Evolutionary conservation across 1,139 yeast species (phyloP), one percentile per base, ranked within the genome.

Genomic region (Candida sp.): DNA sequence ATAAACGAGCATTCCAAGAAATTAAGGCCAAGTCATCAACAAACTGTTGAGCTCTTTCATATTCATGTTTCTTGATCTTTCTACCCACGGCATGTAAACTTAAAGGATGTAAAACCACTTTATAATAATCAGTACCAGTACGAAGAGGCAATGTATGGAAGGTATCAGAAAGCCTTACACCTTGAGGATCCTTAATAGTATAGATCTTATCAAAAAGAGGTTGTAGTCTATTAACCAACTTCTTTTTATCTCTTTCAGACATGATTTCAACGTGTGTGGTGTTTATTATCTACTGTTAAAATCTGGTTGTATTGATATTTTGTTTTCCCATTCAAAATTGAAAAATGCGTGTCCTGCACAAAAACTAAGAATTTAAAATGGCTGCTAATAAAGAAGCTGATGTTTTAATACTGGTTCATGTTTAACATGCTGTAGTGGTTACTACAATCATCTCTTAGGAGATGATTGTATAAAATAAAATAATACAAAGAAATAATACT

Each of bases 1-100:
- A 91, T 39, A 84, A 78, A 49, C 89, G 78, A 2, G 97, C 97
- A 60, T 91, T 91, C 90, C 96, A 88, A 1, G 88, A 78, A 40
- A 91, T 86, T 61, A 87, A 93, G 0, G 85, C 89, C 48, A 91
- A 61, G 60, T 90, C 97, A 46, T 72, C 76, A 36, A 91, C 67
- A 60, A 89, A 90, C 45, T 81, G 83, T 53, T 82, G 85, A 0
- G 87, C 81, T 42, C 70, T 68, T 8, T 68, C 61, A 64, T 89
- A 90, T 49, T 73, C 73, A 43, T 61, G 57, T 43, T 74, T 73
- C 50, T 78, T 79, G 39, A 82, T 58, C 51, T 60, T 64, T 25
- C 73, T 57, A 11, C 72, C 70, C 5, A 73, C 61, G 15, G 69
- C 68, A 49, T 73, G 76, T 41, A 73, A 61, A 22, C 78, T 73